Conservation (phyloP, 2,329 filamentous ascomycete genomes). For the Colletotrichum falcatum region DNA sequence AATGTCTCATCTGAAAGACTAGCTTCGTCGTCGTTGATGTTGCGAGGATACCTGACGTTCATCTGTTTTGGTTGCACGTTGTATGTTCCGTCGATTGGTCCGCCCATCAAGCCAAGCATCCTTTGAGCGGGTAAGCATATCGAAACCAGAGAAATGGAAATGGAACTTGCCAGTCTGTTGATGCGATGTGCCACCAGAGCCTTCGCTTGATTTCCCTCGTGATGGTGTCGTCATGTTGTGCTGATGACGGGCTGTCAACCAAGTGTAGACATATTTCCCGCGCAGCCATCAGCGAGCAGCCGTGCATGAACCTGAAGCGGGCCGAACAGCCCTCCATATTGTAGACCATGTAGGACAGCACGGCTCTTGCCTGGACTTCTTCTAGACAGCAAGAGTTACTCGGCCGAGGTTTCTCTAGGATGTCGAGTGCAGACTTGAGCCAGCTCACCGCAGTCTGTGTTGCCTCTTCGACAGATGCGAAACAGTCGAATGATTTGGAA, state of each 20-base stretch:
- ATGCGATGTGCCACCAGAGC: conserved; percentile 59
- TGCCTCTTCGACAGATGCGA: conserved; percentile 16
- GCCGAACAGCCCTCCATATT: conserved; percentile 54
- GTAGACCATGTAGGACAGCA: conserved; percentile 54
- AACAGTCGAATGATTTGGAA: not conserved
- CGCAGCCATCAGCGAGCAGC: conserved; percentile 30
- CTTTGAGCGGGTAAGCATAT: conserved; percentile 40
- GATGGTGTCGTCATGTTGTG: conserved; percentile 43
- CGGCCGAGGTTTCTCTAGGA: conserved; percentile 52
- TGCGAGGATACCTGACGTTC: conserved; percentile 53
- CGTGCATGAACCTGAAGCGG: conserved; percentile 49
- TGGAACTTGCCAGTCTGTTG: conserved; percentile 54
- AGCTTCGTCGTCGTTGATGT: conserved; percentile 54
- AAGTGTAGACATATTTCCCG: conserved; percentile 54
- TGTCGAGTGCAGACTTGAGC: conserved; percentile 51
- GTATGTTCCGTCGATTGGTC: conserved; percentile 52
- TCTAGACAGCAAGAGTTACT: conserved; percentile 49
- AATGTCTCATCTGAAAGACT: conserved; percentile 46
- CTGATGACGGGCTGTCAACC: conserved; percentile 50
- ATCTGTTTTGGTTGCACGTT: conserved; percentile 54
- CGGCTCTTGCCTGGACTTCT: conserved; percentile 52
- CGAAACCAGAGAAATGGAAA: not conserved
- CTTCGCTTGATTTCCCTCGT: conserved; percentile 54
- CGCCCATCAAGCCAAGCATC: conserved; percentile 52
- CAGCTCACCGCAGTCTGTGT: conserved; percentile 44